Percentiles rank a stretch among this genome's conserved stretches.
phyloP scores from a whole-genome alignment of 2,329 filamentous ascomycete species.

The Dactylonectria estremocensis region DNA sequence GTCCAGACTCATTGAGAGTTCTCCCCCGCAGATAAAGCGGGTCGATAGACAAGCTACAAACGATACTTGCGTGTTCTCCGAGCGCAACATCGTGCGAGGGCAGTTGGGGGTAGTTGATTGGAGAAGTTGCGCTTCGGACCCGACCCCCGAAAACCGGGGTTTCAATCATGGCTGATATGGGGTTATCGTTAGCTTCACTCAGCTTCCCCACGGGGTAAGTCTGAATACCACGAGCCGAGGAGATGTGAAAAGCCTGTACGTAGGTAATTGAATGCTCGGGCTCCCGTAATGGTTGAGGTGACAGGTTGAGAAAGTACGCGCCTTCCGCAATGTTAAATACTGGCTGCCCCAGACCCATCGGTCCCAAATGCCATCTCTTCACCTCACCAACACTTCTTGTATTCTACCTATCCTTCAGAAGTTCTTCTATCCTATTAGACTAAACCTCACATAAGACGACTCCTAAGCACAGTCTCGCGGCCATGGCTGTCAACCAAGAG shows the following conservation, averaged over 20 bases:
- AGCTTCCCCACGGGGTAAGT: constrained; percentile 19
- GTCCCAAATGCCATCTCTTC: not conserved
- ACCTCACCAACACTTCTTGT: no score
- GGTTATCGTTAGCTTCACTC: not conserved
- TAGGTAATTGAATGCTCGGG: not conserved
- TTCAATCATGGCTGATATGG: not conserved
- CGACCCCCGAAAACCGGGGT: constrained; percentile 9
- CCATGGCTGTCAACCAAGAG: constrained; percentile 26
- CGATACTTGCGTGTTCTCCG: not conserved
- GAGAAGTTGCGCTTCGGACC: constrained; percentile 15
- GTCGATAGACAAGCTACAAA: not conserved
- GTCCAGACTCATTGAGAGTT: not conserved
- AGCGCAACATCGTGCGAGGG: constrained; percentile 6
- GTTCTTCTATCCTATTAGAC: not conserved
- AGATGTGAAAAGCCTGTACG: not conserved
- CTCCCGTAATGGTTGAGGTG: not conserved
- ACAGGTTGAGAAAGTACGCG: not conserved
- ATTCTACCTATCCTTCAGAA: not conserved
- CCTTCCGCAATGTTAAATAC: not conserved
- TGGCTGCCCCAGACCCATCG: not conserved
- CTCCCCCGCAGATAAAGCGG: not conserved
- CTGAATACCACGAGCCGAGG: not conserved
- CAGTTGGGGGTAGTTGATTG: not conserved
- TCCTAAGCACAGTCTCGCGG: not conserved
- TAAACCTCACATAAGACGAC: not conserved